Base-by-base conservation (phyloP, 176 grass and related monocot species). In the Aegilops umbellulata region DNA sequence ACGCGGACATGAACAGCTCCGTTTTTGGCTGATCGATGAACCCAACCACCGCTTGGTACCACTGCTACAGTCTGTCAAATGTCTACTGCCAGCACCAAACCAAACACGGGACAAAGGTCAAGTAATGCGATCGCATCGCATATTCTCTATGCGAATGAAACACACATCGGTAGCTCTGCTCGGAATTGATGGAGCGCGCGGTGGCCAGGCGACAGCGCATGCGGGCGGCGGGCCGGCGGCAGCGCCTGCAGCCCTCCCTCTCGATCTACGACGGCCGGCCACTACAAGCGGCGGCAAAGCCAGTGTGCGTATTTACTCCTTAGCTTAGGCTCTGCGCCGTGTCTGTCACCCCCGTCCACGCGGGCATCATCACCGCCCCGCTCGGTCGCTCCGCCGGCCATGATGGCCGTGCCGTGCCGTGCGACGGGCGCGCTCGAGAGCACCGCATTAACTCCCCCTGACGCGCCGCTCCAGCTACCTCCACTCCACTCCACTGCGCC, bases 341-440 rank as follows among this genome's bases (percentile, higher is more conserved):
- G 46, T 16, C 14, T 55, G 51, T 8, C 51, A 7, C 51, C 51
- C 3, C 41, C 46, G 46, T 58, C 77, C 85, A 85, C 75, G 85
- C 85, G 70, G 29, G 76, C 76, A 88, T 84, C 69, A 84, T 91
- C 86, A 78, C 81, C 60, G 24, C 38, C 10, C 26, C 57, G 24
- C 25, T 63, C 47, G 31, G 29, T 38, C 72, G 15, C 25, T 30
- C 51, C 83, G 68, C 89, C 62, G 60, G 53, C 8, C 74, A 87
- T 74, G 32, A 79, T 82, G 64, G 10, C 10, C 65, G 19, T 35
- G 65, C 65, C 65, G 14, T 20, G 65, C 65, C 36, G 12, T 46
- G 42, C 42, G 3, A 47, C 44, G 8, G 16, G 23, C 70, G 69
- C 61, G 60, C 69, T 85, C 78, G 78, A 78, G 84, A 73, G 75